A percentile compares a stretch with the other conserved stretches of the same genome.
These are phyloP conservation scores for Malus sylvestris DNA, from an alignment of 306 rosid genomes.

Conservation along the genomic window DNA sequence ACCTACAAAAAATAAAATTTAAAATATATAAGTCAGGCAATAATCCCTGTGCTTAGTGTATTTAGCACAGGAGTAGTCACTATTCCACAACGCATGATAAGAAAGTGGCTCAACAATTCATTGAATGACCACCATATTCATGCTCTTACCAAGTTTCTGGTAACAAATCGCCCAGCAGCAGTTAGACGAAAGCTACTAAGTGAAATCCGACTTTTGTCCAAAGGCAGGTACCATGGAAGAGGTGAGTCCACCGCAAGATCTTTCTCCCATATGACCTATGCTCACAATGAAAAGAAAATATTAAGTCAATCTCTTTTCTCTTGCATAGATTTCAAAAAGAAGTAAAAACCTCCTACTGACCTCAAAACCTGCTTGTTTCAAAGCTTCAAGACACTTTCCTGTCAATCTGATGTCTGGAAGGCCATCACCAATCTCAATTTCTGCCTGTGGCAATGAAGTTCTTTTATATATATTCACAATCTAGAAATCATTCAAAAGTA, in stretches of 20 bases:
- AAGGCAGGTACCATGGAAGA: slow-evolving; percentile 88
- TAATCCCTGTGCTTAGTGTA: slow-evolving; percentile 1
- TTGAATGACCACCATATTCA: neutral
- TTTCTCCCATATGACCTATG: slow-evolving; percentile 79
- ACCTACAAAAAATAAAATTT: slow-evolving; percentile 39
- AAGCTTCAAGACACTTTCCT: slow-evolving; percentile 76
- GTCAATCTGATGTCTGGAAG: slow-evolving; percentile 93
- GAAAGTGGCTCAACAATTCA: neutral
- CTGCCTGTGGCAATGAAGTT: slow-evolving; percentile 47
- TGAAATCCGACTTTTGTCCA: slow-evolving; percentile 81
- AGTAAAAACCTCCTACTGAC: slow-evolving; percentile 32
- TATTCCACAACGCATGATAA: neutral
- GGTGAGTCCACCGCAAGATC: slow-evolving; percentile 68
- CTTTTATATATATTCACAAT: neutral
- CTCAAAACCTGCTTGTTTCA: slow-evolving; percentile 95
- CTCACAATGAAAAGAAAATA: neutral
- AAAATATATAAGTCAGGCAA: neutral
- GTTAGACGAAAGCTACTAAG: slow-evolving; percentile 90
- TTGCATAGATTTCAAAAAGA: neutral
- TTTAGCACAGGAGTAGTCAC: neutral
- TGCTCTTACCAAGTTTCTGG: slow-evolving; percentile 69
- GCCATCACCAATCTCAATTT: slow-evolving; percentile 91
- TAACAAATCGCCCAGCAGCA: slow-evolving; percentile 63
- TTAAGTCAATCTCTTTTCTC: neutral
- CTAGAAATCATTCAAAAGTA: neutral